Evolutionary conservation across 108 stramenopile species (phyloP).

Genomic region (Nitzschia inconspicua): DNA sequence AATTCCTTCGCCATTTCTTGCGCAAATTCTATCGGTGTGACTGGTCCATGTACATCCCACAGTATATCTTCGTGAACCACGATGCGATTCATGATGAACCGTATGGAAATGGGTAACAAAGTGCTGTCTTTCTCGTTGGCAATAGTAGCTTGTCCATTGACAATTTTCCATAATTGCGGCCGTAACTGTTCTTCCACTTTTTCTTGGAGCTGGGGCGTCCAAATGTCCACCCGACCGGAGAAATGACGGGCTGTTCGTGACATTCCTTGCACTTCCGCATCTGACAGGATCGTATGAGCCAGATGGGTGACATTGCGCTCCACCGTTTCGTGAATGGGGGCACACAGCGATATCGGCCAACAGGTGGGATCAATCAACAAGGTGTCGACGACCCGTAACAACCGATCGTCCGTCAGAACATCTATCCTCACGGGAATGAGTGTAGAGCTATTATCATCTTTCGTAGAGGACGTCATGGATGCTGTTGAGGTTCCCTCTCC

Average conservation of each 20-base stretch:
- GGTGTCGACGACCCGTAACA: conserved; percentile 57
- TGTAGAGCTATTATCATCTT: background rate
- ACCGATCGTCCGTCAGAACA: conserved; percentile 22
- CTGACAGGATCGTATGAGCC: conserved; percentile 56
- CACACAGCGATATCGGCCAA: conserved; percentile 45
- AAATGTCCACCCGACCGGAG: conserved; percentile 67
- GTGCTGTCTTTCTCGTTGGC: background rate
- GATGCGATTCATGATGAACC: conserved; percentile 29
- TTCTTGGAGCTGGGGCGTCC: conserved; percentile 32
- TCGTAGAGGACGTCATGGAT: background rate
- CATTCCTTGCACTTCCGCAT: conserved; percentile 69
- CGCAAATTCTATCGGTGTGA: conserved; percentile 53
- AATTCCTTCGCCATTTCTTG: conserved; percentile 52
- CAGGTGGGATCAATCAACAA: conserved; percentile 64
- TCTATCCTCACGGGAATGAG: conserved; percentile 35
- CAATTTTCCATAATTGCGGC: conserved; percentile 40
- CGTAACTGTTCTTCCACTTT: conserved; percentile 54
- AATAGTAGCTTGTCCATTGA: background rate
- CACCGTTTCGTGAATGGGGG: conserved; percentile 33
- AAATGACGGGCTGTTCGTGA: conserved; percentile 60
- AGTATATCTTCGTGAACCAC: conserved; percentile 56
- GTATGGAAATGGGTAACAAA: conserved; percentile 39
- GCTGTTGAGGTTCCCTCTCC: background rate
- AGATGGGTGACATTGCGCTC: conserved; percentile 53
- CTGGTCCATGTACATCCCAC: conserved; percentile 41